These are phyloP conservation scores for Cadophora sp. DNA, from an alignment of 2,329 filamentous ascomycete species.

Conservation along the genomic window DNA sequence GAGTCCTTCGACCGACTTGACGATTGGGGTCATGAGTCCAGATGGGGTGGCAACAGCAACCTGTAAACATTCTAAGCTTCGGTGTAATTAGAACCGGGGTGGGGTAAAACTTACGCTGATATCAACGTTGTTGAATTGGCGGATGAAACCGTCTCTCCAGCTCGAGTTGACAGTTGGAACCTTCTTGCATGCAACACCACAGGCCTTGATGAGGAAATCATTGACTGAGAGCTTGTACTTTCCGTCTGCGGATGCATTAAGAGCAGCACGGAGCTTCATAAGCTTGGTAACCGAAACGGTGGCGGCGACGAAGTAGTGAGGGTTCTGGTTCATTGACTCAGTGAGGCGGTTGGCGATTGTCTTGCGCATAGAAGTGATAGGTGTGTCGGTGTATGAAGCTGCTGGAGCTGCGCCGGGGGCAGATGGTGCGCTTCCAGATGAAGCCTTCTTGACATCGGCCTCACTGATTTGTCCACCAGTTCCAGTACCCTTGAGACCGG, in stretches of 20 bases:
- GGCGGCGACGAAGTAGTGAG: constrained; percentile 96
- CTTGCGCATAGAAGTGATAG: constrained; percentile 94
- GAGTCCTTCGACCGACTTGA: constrained; percentile 84
- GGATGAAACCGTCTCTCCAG: constrained; percentile 90
- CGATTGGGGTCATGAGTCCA: constrained; percentile 97
- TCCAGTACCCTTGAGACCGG: constrained; percentile 84
- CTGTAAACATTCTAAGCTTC: constrained; percentile 28
- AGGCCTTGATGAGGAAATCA: constrained; percentile 98
- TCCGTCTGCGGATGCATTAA: constrained; percentile 88
- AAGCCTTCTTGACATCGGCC: constrained; percentile 89
- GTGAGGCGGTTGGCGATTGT: constrained; percentile 91
- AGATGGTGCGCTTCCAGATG: constrained; percentile 55
- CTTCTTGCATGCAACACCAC: constrained; percentile 86
- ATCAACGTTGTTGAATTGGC: constrained; percentile 91
- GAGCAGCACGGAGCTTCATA: constrained; percentile 90
- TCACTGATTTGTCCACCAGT: constrained; percentile 87
- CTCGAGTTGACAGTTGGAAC: constrained; percentile 95
- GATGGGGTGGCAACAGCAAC: constrained; percentile 73
- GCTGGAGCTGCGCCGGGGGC: constrained; percentile 59
- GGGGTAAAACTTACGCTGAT: constrained; percentile 77
- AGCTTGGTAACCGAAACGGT: constrained; percentile 93
- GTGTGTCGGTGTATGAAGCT: constrained; percentile 81
- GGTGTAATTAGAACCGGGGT: neutral
- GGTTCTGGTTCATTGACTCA: constrained; percentile 91
- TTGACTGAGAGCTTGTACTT: constrained; percentile 99